Base-by-base conservation (phyloP, 2,329 filamentous ascomycete genomes). In the Penicillium crustosum region DNA sequence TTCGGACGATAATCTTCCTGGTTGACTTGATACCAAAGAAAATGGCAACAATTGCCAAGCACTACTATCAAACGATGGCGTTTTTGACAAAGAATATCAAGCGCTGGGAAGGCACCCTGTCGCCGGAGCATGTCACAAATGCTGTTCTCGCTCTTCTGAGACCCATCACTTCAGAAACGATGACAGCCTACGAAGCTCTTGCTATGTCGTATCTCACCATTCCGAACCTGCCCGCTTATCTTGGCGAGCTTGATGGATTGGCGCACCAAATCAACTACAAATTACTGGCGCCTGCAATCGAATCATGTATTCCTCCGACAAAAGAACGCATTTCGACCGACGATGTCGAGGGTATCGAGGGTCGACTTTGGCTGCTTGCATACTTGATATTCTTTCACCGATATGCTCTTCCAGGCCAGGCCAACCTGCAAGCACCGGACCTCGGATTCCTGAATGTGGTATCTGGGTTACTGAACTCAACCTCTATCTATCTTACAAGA, bases 351-450 rank as follows among this genome's bases (percentile, higher is more conserved):
- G 73, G 72, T 58, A 68, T 70, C 12, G 72, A 77, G 42, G 73
- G 72, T 58, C 79, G 81, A 17, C 69, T 86, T 19, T 86, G 84
- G 77, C 73, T 88, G 9, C 75, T 88, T 42, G 79, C 82, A 25
- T 82, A 84, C 61, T 81, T 87, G 59, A 83, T 88, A 48, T 86
- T 79, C 68, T 81, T 85, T 64, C 79, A 84, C 61, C 78, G 78
- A 38, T 76, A 78, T 64, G 77, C 78, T n/a, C 71, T 72, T 33
- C 79, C 70, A 67, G 69, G 66, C 35, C 67, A 73, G 33, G 66
- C 67, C 15, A 61, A 66, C 59, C 74, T 68, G 60, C 75, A 66
- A 72, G 76, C 72, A 61, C 78, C 79, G 33, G 80, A 84, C 62
- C 75, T 79, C 51, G 79, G 81, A 31, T 86, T 85, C 64, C 81